These are phyloP conservation scores for Ustilago cynodontis DNA, from an alignment of 1,284 basidiomycete genomes.

Conservation along the genomic window DNA sequence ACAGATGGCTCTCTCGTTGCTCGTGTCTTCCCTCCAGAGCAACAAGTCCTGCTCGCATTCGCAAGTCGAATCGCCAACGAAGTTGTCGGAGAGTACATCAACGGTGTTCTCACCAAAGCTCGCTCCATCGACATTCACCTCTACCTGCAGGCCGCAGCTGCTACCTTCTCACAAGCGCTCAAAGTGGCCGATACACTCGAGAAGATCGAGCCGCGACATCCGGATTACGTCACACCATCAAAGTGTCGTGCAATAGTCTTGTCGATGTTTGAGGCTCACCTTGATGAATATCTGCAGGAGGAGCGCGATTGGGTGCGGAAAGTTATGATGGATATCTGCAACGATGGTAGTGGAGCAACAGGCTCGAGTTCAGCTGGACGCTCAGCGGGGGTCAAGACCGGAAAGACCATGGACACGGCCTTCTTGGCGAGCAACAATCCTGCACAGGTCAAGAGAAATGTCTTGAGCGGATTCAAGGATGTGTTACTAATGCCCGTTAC, in stretches of 20 bases:
- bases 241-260: conserved; percentile 83
- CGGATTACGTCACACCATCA: conserved; percentile 66
- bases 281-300: conserved; percentile 96
- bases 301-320: conserved; percentile 86
- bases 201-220: conserved; percentile 60
- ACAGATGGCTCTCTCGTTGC: conserved; percentile 84
- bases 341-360: conserved; percentile 78
- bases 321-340: conserved; percentile 80
- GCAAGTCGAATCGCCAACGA: conserved; percentile 81
- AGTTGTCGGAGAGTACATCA: conserved; percentile 82
- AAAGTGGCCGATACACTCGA: conserved; percentile 78
- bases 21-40: conserved; percentile 83
- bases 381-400: conserved; percentile 3
- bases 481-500: conserved; percentile 92
- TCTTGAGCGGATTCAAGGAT: conserved; percentile 90
- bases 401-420: conserved; percentile 68
- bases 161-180: conserved; percentile 88
- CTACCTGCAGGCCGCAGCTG: conserved; percentile 87
- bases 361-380: conserved; percentile 69
- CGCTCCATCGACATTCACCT: conserved; percentile 80
- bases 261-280: conserved; percentile 90
- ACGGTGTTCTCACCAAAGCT: conserved; percentile 81
- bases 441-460: conserved; percentile 89
- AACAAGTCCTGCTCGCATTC: conserved; percentile 80
- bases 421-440: conserved; percentile 89